Conservation (phyloP, 345 rosid species). For the Linum tenue region DNA sequence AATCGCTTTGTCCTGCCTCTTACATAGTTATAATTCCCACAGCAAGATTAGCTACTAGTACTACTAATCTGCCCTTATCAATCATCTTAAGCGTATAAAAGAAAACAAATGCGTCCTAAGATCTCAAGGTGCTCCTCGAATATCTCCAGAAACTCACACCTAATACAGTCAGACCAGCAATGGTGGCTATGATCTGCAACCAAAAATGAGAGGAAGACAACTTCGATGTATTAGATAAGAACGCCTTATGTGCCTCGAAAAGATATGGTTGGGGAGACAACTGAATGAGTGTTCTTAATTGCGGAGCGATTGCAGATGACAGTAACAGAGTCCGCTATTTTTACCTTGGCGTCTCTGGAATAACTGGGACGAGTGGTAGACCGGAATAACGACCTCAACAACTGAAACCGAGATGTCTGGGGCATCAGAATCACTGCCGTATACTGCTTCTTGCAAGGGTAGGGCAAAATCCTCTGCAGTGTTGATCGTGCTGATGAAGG, state of each 20-base stretch:
- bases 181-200: constrained; percentile 50
- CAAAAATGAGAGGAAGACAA: constrained; percentile 3
- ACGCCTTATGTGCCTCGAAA: not conserved
- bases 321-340: not conserved
- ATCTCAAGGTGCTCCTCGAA: constrained; percentile 33
- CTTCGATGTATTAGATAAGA: not conserved
- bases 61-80: no score
- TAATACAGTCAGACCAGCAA: constrained; percentile 45
- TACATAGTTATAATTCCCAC: no score
- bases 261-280: no score
- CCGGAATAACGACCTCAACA: constrained; percentile 35
- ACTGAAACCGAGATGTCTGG: constrained; percentile 38
- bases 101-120: constrained; percentile 10
- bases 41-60: no score
- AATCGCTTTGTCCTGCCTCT: no score
- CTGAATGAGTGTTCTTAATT: no score
- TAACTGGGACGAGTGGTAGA: constrained; percentile 12
- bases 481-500: constrained; percentile 48
- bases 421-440: constrained; percentile 82
- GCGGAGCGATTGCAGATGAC: no score
- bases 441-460: constrained; percentile 66
- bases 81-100: no score
- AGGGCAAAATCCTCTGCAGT: constrained; percentile 57
- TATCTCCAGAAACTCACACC: constrained; percentile 56
- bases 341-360: constrained; percentile 56